These are phyloP conservation scores for Sedum album DNA, from an alignment of 164 flowering plant genomes.

Conservation along the genomic window DNA sequence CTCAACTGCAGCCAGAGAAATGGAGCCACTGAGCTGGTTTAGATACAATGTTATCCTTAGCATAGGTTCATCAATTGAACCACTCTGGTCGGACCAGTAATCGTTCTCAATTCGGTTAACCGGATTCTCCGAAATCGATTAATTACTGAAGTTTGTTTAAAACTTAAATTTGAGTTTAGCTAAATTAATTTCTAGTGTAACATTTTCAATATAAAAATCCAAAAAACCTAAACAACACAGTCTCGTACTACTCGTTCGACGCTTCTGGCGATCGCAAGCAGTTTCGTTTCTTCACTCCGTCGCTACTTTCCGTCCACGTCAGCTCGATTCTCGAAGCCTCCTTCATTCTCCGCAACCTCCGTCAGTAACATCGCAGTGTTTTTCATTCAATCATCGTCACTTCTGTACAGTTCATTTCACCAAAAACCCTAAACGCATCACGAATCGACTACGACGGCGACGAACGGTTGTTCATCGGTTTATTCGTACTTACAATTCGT, in stretches of 20 bases:
- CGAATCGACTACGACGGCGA: background rate
- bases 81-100: background rate
- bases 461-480: background rate
- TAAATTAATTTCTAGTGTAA: too few species aligned
- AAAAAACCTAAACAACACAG: too few species aligned
- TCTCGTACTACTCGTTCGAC: too few species aligned
- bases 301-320: background rate
- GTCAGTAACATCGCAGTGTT: background rate
- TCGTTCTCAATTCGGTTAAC: background rate
- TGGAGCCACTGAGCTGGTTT: background rate
- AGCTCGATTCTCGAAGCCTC: too few species aligned
- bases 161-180: too few species aligned
- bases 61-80: background rate
- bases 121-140: background rate
- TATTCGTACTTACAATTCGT: background rate
- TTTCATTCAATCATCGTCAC: background rate
- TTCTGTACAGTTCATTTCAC: background rate
- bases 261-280: background rate
- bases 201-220: too few species aligned
- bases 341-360: background rate
- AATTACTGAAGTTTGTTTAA: background rate
- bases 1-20: constrained; percentile 6
- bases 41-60: background rate
- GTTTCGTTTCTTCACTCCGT: background rate
- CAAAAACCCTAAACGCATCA: background rate